A percentile compares a stretch with the other conserved stretches of the same genome.
These are phyloP conservation scores for Lagenaria siceraria DNA, from an alignment of 306 rosid genomes.

Conservation along the genomic window DNA sequence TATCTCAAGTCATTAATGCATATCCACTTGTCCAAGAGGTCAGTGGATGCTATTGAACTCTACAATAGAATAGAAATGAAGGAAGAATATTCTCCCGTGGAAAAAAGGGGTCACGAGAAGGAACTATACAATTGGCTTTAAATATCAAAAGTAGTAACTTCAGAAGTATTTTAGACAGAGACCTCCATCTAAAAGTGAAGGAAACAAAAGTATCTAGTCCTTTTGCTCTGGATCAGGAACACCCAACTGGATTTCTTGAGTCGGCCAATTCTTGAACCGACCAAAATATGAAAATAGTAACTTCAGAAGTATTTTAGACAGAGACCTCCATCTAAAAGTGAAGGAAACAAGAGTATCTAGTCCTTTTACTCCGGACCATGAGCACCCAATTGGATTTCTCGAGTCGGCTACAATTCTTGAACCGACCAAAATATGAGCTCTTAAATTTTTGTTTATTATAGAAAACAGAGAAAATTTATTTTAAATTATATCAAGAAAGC, in stretches of 20 bases:
- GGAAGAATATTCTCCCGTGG: background rate
- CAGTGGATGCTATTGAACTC: no score
- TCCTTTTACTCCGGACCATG: no score
- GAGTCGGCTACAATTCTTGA: no score
- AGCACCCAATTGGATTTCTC: no score
- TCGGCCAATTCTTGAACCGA: no score
- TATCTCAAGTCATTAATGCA: no score
- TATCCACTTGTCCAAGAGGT: no score
- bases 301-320: background rate
- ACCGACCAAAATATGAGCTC: background rate
- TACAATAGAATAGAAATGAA: no score
- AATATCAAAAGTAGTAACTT: background rate
- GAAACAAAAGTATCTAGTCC: background rate
- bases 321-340: background rate
- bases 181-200: background rate
- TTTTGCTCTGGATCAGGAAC: no score
- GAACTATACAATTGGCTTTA: background rate
- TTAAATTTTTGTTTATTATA: background rate
- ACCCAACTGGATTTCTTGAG: no score
- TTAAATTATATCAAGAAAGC: background rate
- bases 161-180: background rate
- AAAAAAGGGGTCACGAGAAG: background rate
- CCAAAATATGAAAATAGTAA: background rate
- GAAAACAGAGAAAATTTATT: background rate
- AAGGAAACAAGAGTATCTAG: background rate